Conservation (phyloP, 768 basidiomycete genomes). For the Boletales sp. region DNA sequence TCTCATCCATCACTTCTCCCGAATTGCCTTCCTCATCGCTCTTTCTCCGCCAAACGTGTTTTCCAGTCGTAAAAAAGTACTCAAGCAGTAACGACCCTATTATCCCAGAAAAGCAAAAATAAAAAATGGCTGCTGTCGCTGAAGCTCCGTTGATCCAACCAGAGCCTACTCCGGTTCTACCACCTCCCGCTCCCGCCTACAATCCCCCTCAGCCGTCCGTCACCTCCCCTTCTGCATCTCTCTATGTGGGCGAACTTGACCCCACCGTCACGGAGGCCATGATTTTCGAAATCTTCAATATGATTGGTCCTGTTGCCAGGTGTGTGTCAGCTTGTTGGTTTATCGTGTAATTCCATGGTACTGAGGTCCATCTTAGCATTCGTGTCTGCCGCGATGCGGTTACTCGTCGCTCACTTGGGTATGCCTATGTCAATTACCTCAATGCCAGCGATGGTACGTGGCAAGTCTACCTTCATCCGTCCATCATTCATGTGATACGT, state of each 20-base stretch:
- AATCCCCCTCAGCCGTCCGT: conserved; percentile 49
- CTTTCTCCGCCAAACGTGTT: conserved; percentile 11
- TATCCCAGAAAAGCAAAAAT: conserved; percentile 45
- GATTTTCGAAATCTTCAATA: conserved; percentile 99
- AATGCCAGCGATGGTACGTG: conserved; percentile 85
- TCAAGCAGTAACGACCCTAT: conserved; percentile 91
- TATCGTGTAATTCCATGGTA: background rate
- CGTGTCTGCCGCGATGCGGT: conserved; percentile 99
- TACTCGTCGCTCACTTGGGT: conserved; percentile 98
- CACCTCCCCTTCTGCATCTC: conserved; percentile 80
- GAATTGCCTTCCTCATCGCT: conserved; percentile 12
- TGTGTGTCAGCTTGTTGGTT: conserved; percentile 34
- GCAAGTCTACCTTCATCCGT: background rate
- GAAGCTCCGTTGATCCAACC: conserved; percentile 53
- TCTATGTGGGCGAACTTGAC: conserved; percentile 99
- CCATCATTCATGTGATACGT: conserved; percentile 5
- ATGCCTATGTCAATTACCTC: conserved; percentile 99
- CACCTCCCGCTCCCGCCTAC: conserved; percentile 50
- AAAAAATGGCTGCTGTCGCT: conserved; percentile 58
- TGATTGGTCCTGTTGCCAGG: conserved; percentile 99
- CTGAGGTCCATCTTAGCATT: conserved; percentile 52
- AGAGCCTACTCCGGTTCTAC: conserved; percentile 43
- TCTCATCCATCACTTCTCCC: conserved; percentile 12
- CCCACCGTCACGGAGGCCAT: conserved; percentile 98
- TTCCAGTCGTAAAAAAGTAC: conserved; percentile 68